Conservation (phyloP, 768 basidiomycete genomes). For the Cubamyces lactineus region DNA sequence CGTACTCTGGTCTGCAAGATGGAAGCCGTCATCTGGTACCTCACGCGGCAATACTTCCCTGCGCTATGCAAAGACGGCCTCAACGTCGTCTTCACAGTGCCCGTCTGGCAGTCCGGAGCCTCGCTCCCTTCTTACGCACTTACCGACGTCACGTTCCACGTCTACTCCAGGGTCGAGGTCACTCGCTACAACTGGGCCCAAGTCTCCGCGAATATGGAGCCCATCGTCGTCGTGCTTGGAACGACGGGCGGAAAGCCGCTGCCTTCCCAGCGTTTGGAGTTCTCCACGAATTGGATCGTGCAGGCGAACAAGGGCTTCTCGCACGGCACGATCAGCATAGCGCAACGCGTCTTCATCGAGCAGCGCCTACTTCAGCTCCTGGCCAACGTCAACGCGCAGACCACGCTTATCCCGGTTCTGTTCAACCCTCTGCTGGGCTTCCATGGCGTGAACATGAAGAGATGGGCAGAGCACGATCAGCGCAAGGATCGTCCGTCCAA, state of each 20-base stretch:
- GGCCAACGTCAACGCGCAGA: slow-evolving; percentile 31
- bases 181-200: slow-evolving; percentile 28
- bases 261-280: slow-evolving; percentile 25
- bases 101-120: slow-evolving; percentile 22
- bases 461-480: slow-evolving; percentile 32
- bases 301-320: slow-evolving; percentile 26
- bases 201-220: slow-evolving; percentile 23
- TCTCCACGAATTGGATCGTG: slow-evolving; percentile 30
- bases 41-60: slow-evolving; percentile 32
- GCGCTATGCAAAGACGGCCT: slow-evolving; percentile 26
- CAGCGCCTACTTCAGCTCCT: slow-evolving; percentile 32
- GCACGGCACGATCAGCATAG: slow-evolving; percentile 33
- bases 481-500: slow-evolving; percentile 27
- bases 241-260: slow-evolving; percentile 28
- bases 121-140: slow-evolving; percentile 26
- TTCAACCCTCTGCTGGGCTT: slow-evolving; percentile 21
- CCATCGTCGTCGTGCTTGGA: slow-evolving; percentile 33
- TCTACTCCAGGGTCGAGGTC: slow-evolving; percentile 28
- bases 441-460: slow-evolving; percentile 28
- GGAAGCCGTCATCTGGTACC: slow-evolving; percentile 30
- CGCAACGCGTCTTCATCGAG: slow-evolving; percentile 33
- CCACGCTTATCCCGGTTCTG: slow-evolving; percentile 32
- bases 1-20: slow-evolving; percentile 25
- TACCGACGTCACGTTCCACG: slow-evolving; percentile 29
- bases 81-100: slow-evolving; percentile 33